Base-by-base conservation (phyloP, 2,329 filamentous ascomycete genomes). In the Sclerotinia borealis region DNA sequence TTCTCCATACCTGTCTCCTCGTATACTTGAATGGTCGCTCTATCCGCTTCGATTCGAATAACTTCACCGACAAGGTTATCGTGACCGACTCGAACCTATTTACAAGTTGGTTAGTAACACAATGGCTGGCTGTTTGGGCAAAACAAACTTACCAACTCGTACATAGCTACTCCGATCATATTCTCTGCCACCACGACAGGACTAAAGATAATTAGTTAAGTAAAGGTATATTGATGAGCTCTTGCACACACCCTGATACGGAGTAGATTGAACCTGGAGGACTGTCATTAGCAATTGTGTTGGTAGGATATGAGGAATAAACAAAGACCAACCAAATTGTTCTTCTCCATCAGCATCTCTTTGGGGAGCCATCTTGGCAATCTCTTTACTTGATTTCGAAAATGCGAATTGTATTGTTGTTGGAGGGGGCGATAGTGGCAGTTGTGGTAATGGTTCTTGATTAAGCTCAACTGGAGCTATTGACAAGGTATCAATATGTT, bases 141-240 rank as follows among this genome's bases (percentile, higher is more conserved):
- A 27, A 27, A 8, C 8, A 34, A 41, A 64, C 69, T 37, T 66
- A 73, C 92, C 81, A 99, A 84, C 81, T 99, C 95, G 86, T 98
- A 97, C 95, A 99, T 99, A 78, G 95, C 93, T 84, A 95, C 95
- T 78, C 95, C 95, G 75, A 93, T 92, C 93, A 99, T 96, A 79
- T 97, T 88, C 82, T 98, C 93, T 76, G 93, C 95, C 72, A 99
- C 85, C 73, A 99, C 89, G 82, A 99, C 95, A 75, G 95, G 95
- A 71, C 91, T 88, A 69, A 47, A 25, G 22, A 61, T n/a, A n/a
- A 58, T 72, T 50, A 73, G 67, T 36, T 34, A 7, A 19, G 34
- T 29, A 9, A 45, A 43, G 19, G 15, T 37, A 63, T 45, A 11
- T 29, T 19, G 27, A 51, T 49, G 27, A 22, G 43, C n/a, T 15